phyloP scores from a whole-genome alignment of 192 early-diverging fungal genomes.

The Gamsiella multidivaricata region DNA sequence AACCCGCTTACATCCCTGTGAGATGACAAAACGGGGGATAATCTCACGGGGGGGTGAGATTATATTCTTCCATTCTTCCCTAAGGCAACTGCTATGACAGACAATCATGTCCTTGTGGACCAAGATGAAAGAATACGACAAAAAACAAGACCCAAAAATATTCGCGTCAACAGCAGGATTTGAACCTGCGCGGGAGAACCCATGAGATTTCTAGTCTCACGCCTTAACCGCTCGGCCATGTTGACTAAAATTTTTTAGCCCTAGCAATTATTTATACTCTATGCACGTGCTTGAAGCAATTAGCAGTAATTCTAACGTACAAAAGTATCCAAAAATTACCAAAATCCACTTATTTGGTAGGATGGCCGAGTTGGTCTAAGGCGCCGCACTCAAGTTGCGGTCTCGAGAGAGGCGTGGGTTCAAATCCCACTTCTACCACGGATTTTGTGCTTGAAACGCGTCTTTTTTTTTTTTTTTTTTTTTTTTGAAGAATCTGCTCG shows the following conservation, averaged over 20 bases:
- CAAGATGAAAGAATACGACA: background rate
- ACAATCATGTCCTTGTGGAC: background rate
- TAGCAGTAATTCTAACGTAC: no score
- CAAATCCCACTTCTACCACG: constrained; percentile 73
- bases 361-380: constrained; percentile 80
- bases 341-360: constrained; percentile 30
- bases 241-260: no score
- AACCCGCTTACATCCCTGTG: no score
- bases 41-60: no score
- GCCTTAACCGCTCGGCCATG: constrained; percentile 64
- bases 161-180: constrained; percentile 64
- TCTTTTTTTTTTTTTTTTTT: background rate
- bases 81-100: background rate
- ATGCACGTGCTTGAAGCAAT: no score
- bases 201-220: constrained; percentile 65
- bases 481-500: no score
- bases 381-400: constrained; percentile 85
- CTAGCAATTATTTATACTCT: no score
- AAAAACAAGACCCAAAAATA: no score
- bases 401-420: constrained; percentile 82
- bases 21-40: no score
- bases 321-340: no score
- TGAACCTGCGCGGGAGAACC: constrained; percentile 67
- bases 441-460: no score
- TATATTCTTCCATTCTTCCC: no score